Base-by-base conservation (phyloP, 1,139 yeast genomes). In the Zhuliangozyma blackwelliae region DNA sequence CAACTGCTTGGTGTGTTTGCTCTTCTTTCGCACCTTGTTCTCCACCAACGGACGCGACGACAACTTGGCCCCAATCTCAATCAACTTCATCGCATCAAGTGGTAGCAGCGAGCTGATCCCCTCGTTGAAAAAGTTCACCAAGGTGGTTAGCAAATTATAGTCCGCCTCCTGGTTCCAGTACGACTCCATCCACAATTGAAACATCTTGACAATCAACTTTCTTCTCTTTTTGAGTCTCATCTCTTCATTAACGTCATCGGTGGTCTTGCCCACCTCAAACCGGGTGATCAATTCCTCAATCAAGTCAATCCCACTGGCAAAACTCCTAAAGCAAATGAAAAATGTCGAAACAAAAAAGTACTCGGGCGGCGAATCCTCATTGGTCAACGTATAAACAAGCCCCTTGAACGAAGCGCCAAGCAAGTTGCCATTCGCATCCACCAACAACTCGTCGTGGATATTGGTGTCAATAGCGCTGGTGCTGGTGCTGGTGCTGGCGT, bases 121-220 rank as follows among this genome's bases (percentile, higher is more conserved):
- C 57, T 84, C 92, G 56, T 85, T 85, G 53, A 86, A 82, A 51
- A 88, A 83, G 52, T 83, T 83, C 29, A 85, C 69, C 51, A 88
- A 62, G 0, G 88, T 80, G 9, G 92, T 78, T 33, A 89, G 59
- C 26, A 80, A 66, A 20, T 61, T 64, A 43, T 73, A 75, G 53
- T 88, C 96, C 10, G 64, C 50, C 26, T 74, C 70, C 38, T 71
- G 76, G 47, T 79, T 76, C 96, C 96, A 90, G 54, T 83, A 88
- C 37, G 92, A 82, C 57, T 87, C 95, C 59, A 89, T 62, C 97
- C 97, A 90, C 35, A 79, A 65, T 51, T 79, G 84, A 50, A 88
- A 78, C 58, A 84, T 68, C 48, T 75, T 77, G 45, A 82, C 78
- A 30, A 87, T 78, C 38, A 82, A 62, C 42, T 79, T 75, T 50